These are phyloP conservation scores for Mycosphaerella sp. DNA, from an alignment of 2,329 filamentous ascomycete species.

Conservation along the genomic window DNA sequence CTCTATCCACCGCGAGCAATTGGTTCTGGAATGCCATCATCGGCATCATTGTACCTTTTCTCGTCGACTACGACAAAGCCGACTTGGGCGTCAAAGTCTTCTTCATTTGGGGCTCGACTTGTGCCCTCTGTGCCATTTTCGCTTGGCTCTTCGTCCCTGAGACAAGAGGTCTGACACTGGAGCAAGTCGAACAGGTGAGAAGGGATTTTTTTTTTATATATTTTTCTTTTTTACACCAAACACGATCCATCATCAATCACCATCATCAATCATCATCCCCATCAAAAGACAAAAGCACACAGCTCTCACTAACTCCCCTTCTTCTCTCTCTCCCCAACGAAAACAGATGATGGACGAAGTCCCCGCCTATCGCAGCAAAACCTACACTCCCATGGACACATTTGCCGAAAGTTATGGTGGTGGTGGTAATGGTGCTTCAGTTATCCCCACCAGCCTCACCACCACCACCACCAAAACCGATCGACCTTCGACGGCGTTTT, in stretches of 20 bases:
- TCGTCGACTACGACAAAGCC: slow-evolving; percentile 55
- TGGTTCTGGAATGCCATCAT: slow-evolving; percentile 42
- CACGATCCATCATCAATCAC: no score
- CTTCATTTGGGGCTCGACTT: slow-evolving; percentile 41
- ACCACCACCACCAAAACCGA: neutral
- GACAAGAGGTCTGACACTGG: slow-evolving; percentile 37
- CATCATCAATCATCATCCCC: no score
- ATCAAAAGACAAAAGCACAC: no score
- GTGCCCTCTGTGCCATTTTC: slow-evolving; percentile 31
- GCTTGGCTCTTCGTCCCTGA: slow-evolving; percentile 37
- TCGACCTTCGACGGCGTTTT: slow-evolving; percentile 3
- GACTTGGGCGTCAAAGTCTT: slow-evolving; percentile 45
- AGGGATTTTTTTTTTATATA: no score
- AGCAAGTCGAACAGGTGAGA: slow-evolving; percentile 21
- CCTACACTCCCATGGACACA: slow-evolving; percentile 30
- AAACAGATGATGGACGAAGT: slow-evolving; percentile 42
- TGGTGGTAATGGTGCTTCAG: no score
- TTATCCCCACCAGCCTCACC: no score
- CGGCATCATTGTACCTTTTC: slow-evolving; percentile 66
- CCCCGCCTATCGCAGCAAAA: slow-evolving; percentile 36
- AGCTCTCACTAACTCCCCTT: no score
- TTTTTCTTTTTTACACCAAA: no score
- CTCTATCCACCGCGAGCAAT: slow-evolving; percentile 79
- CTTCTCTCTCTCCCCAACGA: no score
- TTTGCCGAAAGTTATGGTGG: slow-evolving; percentile 25